These are phyloP conservation scores for Didymella lethalis DNA, from an alignment of 2,329 filamentous ascomycete species.

Conservation along the genomic window DNA sequence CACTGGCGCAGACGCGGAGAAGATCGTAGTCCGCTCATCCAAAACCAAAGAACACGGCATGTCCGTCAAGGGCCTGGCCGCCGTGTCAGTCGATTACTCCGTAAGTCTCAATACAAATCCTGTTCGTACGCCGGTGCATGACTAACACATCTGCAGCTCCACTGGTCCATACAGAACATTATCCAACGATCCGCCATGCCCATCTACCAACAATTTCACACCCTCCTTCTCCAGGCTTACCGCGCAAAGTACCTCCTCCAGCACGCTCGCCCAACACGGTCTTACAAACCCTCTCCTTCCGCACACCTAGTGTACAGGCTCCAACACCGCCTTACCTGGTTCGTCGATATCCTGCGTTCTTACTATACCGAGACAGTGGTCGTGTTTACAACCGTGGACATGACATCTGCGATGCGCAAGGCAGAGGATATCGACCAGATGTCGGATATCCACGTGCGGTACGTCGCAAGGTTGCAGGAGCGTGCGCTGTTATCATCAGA, in stretches of 20 bases:
- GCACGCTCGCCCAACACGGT: slow-evolving; percentile 51
- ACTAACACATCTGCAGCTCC: slow-evolving; percentile 38
- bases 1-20: slow-evolving; percentile 62
- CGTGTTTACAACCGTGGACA: slow-evolving; percentile 63
- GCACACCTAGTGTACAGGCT: slow-evolving; percentile 58
- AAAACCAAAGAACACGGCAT: slow-evolving; percentile 59
- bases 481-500: slow-evolving; percentile 75
- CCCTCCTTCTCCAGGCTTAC: slow-evolving; percentile 78
- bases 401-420: slow-evolving; percentile 65
- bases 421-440: slow-evolving; percentile 82
- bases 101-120: slow-evolving; percentile 55
- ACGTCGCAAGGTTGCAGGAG: slow-evolving; percentile 68
- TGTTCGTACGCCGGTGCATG: neutral
- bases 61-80: slow-evolving; percentile 69
- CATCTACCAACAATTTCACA: slow-evolving; percentile 76
- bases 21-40: slow-evolving; percentile 66
- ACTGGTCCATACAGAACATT: slow-evolving; percentile 74
- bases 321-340: slow-evolving; percentile 77
- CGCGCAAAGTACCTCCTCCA: slow-evolving; percentile 74
- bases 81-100: slow-evolving; percentile 72
- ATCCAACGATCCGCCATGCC: slow-evolving; percentile 70
- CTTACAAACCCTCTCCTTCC: slow-evolving; percentile 1
- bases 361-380: slow-evolving; percentile 80
- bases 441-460: slow-evolving; percentile 72
- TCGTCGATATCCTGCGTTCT: slow-evolving; percentile 75